phyloP scores from a whole-genome alignment of 1,139 yeast species.

The Diutina mesorugosa region DNA sequence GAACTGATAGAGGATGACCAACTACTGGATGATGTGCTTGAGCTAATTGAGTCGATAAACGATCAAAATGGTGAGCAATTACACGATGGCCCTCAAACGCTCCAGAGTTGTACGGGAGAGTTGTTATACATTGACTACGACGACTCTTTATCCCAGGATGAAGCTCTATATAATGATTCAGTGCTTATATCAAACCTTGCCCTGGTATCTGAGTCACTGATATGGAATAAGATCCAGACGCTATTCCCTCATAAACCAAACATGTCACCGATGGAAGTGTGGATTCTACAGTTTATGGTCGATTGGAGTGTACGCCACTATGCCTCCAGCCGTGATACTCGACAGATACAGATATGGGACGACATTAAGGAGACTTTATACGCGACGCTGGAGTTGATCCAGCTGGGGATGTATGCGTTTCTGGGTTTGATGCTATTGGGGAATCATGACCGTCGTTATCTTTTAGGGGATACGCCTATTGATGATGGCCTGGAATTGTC shows the following conservation, averaged over 20 bases:
- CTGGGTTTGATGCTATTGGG: not conserved
- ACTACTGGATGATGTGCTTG: not conserved
- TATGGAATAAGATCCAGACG: not conserved
- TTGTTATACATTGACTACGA: not conserved
- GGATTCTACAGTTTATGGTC: not conserved
- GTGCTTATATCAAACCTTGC: not conserved
- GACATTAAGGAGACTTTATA: not conserved
- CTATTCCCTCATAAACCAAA: not conserved
- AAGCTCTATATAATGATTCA: not conserved
- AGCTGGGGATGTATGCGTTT: not conserved
- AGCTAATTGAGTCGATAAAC: not conserved
- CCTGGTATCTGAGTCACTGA: not conserved
- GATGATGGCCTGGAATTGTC: not conserved
- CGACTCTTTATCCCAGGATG: not conserved
- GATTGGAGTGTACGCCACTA: not conserved
- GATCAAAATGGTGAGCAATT: not conserved
- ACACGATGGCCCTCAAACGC: not conserved
- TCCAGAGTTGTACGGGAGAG: no score
- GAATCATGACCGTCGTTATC: not conserved
- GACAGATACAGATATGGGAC: not conserved
- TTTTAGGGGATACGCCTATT: not conserved
- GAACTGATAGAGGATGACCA: not conserved
- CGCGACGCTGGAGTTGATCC: not conserved
- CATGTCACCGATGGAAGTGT: not conserved
- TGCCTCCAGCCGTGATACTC: no score